Base-by-base conservation (phyloP, 2,329 filamentous ascomycete species). In the Trichoderma simmonsii region DNA sequence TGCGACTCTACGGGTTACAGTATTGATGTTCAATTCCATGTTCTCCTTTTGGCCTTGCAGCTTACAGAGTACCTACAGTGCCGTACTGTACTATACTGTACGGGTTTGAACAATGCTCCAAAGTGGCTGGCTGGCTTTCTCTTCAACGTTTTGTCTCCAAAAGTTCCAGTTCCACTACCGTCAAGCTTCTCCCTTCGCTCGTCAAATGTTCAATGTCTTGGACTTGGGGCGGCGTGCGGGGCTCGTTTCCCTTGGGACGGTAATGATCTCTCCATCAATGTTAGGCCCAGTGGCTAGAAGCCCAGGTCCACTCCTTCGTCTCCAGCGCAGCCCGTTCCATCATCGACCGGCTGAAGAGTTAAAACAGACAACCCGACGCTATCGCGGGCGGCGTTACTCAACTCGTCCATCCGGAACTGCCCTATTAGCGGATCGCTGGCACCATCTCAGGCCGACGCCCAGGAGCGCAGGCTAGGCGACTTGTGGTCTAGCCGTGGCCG, bases 371-470 rank as follows among this genome's bases (percentile, higher is more conserved):
- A 32, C 56, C 56, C 56, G 56, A 59, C 14, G 21, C 56, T 6
- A 21, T 61, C 57, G 28, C 57, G 7, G 43, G 48, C 63, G 63
- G 63, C 63, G 63, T 56, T 56, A 12, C 48, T 56, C 28, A n/a
- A 43, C 24, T 63, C 60, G 60, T 63, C 34, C 21, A 18, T 21
- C 21, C 60, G 63, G 63, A 56, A 32, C 63, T 56, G 63, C 63
- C 63, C 48, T 66, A 66, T 57, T 26, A 66, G 63, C 63, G 63
- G 63, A 66, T 66, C 48, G 63, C 36, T 34, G 60, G 34, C 30
- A 18, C 60, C 24, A 62, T 36, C 60, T 43, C 34, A 63, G 34
- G 60, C 60, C 60, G 34, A 63, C 26, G 60, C n/a, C 48, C 60
- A 34, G 26, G 26, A 21, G 60, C 34, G 60, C 34, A 39, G 60